Base-by-base conservation (phyloP, 805 yeast species). In the Candida koratica region DNA sequence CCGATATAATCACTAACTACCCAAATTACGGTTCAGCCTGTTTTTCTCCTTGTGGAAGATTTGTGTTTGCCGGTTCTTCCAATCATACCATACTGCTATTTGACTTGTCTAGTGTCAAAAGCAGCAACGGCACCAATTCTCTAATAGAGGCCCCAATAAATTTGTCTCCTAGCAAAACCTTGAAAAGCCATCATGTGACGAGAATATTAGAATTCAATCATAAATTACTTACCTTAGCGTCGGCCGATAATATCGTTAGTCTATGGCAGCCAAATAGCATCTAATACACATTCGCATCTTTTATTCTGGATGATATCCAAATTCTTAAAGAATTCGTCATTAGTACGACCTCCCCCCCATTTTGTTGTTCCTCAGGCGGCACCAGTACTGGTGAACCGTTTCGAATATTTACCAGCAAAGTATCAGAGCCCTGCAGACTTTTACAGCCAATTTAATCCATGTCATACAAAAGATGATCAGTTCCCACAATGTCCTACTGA, bases 141-240 rank as follows among this genome's bases (percentile, higher is more conserved):
- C 38, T 36, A 2, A 33, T 32, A 12, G 53, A 56, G 13, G 55
- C 53, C 26, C 56, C 54, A 11, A 36, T 23, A 30, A 38, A 28
- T 9, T 36, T 58, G 17, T 34, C 28, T 3, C 64, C 68, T 3
- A 45, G 50, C 18, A 48, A 52, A 29, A 42, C 41, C n/a, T 23
- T 60, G 5, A 37, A 45, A 1, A 43, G 48, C 17, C 47, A 52
- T 28, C 50, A 52, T 25, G 44, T 70, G 5, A 77, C 84, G 1
- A 60, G 73, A 45, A 61, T 77, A 34, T 53, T 76, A 8, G 62
- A 69, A 15, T 80, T 80, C 55, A 79, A 80, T 46, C 90, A 90
- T 2, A 71, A 72, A 43, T 55, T 73, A 23, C 65, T 77, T 53
- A 66, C 73, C 39, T 53, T 84, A 45, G 83, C 86, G 2, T 70